Base-by-base conservation (phyloP, 257 asterid genomes). In the Pogostemon cablin region DNA sequence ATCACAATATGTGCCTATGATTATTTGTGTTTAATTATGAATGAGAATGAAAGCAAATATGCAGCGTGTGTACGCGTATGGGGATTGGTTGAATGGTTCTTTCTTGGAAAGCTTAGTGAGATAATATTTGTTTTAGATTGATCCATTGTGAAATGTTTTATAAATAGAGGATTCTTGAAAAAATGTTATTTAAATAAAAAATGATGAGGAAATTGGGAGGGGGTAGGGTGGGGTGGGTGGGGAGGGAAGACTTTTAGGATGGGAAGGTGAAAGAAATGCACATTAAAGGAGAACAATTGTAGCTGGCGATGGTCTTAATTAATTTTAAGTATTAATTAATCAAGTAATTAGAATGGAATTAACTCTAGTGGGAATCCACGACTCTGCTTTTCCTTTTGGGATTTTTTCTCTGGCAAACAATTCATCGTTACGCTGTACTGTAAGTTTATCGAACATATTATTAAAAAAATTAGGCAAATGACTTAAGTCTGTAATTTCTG, bases 211-310 rank as follows among this genome's bases (percentile, higher is more conserved):
- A 15, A 15, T 15, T 15, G 15, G 15, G 15, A 15, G 15, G 15
- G 15, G 15, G 15, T 15, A 15, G 15, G 15, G 15, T 15, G 15
- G 15, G 15, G 15, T n/a, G n/a, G n/a, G n/a, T n/a, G n/a, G 15
- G 15, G 15, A 15, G 15, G 15, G 15, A 15, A 41, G 46, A 41
- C 46, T 41, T 41, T 41, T 41, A 15, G 15, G 15, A 15, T 15
- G 15, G 7, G 46, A 56, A 4, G 9, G 9, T 7, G 3, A 52
- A 52, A 67, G 8, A 52, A 5, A 57, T 0, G 15, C 15, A 15
- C 15, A 15, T 15, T 15, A 0, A 37, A 68, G 78, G 78, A 82
- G 77, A 50, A 39, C 15, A 9, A 6, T 69, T 43, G 72, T 71
- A 71, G 81, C 55, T 68, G 55, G 15, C 15, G 69, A 68, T 67